Evolutionary conservation across 2,329 filamentous ascomycete species (phyloP).

Genomic region (Malbranchea cinnamomea): DNA sequence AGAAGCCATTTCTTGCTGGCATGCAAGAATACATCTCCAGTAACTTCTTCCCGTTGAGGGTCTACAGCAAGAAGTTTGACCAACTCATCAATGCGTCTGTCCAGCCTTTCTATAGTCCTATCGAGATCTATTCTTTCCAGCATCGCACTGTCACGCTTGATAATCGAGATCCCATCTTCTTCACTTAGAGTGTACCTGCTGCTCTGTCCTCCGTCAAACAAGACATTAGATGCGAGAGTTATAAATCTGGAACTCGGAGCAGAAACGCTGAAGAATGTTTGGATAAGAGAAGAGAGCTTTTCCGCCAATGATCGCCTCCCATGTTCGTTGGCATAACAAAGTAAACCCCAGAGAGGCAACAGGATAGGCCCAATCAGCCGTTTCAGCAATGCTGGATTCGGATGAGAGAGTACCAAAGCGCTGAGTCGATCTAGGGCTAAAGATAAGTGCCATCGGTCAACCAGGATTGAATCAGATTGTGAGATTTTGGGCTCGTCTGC

Average conservation of each 20-base stretch:
- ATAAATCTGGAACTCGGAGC: slow-evolving; percentile 20
- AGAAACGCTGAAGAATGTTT: slow-evolving; percentile 28
- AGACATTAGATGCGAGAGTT: slow-evolving; percentile 25
- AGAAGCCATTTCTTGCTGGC: slow-evolving; percentile 28
- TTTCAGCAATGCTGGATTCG: slow-evolving; percentile 29
- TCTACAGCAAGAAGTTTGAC: slow-evolving; percentile 23
- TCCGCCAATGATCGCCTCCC: slow-evolving; percentile 15
- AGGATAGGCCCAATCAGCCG: slow-evolving; percentile 25
- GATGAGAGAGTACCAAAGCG: slow-evolving; percentile 25
- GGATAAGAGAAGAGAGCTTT: slow-evolving; percentile 18
- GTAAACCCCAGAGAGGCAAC: slow-evolving; percentile 27
- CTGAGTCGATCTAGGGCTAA: slow-evolving; percentile 22
- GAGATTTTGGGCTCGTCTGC: neutral
- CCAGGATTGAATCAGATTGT: slow-evolving; percentile 10
- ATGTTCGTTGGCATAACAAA: slow-evolving; percentile 22
- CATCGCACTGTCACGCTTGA: slow-evolving; percentile 12
- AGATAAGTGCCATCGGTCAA: slow-evolving; percentile 15
- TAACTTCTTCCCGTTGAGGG: slow-evolving; percentile 25
- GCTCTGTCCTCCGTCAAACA: slow-evolving; percentile 24
- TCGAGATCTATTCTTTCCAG: slow-evolving; percentile 16
- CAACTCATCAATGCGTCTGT: slow-evolving; percentile 24
- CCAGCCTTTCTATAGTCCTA: slow-evolving; percentile 20
- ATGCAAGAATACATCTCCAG: slow-evolving; percentile 27
- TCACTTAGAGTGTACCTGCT: slow-evolving; percentile 21
- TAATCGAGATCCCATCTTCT: slow-evolving; percentile 15